Conservation (phyloP, 192 early-diverging fungal genomes). For the Podila clonocystis region DNA sequence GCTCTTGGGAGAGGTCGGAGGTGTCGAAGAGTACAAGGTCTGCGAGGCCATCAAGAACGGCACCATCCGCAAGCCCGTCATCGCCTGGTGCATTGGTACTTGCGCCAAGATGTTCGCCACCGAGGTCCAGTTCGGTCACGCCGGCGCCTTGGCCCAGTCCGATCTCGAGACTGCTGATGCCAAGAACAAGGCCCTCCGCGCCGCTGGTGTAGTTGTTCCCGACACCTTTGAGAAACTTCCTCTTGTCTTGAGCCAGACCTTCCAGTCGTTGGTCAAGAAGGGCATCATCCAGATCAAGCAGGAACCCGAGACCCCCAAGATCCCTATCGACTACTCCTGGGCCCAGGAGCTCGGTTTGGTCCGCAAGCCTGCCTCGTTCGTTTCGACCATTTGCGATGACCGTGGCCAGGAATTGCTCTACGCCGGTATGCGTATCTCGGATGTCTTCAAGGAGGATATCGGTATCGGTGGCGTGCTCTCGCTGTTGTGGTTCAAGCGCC, state of each 20-base stretch:
- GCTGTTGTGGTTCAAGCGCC: slow-evolving; percentile 98
- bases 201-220: slow-evolving; percentile 89
- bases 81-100: slow-evolving; percentile 99
- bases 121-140: slow-evolving; percentile 98
- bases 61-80: slow-evolving; percentile 95
- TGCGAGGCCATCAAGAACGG: slow-evolving; percentile 87
- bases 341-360: slow-evolving; percentile 97
- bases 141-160: slow-evolving; percentile 94
- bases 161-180: slow-evolving; percentile 95
- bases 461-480: slow-evolving; percentile 97
- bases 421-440: slow-evolving; percentile 96
- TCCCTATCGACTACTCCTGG: slow-evolving; percentile 99
- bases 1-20: slow-evolving; percentile 96
- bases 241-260: slow-evolving; percentile 77
- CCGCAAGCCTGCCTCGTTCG: slow-evolving; percentile 96
- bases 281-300: slow-evolving; percentile 72
- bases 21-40: slow-evolving; percentile 95
- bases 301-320: slow-evolving; percentile 94
- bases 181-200: slow-evolving; percentile 89
- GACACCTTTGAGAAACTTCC: slow-evolving; percentile 97
- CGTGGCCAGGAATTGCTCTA: slow-evolving; percentile 98
- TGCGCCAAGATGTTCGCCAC: slow-evolving; percentile 99
- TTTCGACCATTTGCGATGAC: slow-evolving; percentile 98
- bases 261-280: slow-evolving; percentile 74
- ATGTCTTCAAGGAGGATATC: slow-evolving; percentile 98